Conservation (phyloP, 2,329 filamentous ascomycete species). For the Aspergillus bombycis region DNA sequence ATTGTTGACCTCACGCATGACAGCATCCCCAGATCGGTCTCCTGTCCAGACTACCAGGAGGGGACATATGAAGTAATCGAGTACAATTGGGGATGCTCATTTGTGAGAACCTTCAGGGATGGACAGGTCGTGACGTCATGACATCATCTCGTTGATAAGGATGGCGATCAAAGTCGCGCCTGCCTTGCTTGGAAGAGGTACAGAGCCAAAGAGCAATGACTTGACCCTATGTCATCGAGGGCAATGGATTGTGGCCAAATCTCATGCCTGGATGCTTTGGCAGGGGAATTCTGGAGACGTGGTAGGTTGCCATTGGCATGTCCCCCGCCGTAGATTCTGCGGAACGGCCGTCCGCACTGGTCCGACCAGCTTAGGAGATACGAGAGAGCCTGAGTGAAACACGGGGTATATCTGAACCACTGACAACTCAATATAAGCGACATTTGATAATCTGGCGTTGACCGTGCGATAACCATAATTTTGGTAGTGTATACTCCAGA, state of each 20-base stretch:
- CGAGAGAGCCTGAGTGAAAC: not conserved
- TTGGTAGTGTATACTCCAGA: no score
- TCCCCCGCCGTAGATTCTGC: not conserved
- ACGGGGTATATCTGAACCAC: not conserved
- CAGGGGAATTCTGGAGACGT: not conserved
- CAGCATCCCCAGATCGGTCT: not conserved
- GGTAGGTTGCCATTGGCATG: not conserved
- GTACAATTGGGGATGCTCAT: not conserved
- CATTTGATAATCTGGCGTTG: not conserved
- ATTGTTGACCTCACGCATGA: not conserved
- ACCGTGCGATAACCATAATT: not conserved
- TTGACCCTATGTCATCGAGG: not conserved
- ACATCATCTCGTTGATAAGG: not conserved
- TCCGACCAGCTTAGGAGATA: not conserved
- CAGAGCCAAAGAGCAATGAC: not conserved
- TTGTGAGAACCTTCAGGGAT: not conserved
- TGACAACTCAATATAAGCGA: not conserved
- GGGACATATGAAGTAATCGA: constrained; percentile 1
- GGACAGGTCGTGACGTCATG: not conserved
- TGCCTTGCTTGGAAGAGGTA: not conserved
- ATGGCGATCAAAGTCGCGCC: not conserved
- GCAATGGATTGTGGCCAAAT: not conserved
- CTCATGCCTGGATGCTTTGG: not conserved
- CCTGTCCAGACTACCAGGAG: not conserved
- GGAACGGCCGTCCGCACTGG: not conserved